These are phyloP conservation scores for Geranium incanum DNA, from an alignment of 441 rosid species.

Conservation along the genomic window DNA sequence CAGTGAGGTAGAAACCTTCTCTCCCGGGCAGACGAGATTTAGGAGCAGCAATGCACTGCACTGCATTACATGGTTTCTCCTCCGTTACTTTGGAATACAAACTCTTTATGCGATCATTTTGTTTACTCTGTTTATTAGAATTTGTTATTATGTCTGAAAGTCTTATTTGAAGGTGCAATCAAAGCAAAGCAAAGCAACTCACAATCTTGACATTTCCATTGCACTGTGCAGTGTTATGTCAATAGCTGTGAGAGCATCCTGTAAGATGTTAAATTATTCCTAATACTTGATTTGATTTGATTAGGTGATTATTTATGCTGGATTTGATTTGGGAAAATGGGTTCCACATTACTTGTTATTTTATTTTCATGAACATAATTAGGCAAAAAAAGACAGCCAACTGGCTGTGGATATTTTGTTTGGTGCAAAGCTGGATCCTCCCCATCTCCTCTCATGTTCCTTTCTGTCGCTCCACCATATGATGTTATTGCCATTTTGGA, in stretches of 20 bases:
- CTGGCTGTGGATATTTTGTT: background rate
- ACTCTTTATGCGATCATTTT: background rate
- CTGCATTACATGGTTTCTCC: background rate
- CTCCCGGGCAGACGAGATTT: background rate
- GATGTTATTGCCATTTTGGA: background rate
- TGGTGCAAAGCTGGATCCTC: background rate
- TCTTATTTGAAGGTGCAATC: too few relatives aligned
- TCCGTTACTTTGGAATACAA: background rate
- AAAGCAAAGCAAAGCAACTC: too few relatives aligned
- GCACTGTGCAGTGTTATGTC: too few relatives aligned
- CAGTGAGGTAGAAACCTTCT: conserved; percentile 31
- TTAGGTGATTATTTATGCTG: too few relatives aligned
- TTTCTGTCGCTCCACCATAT: background rate
- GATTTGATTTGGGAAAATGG: too few relatives aligned
- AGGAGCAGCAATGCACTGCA: background rate
- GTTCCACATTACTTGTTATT: too few relatives aligned
- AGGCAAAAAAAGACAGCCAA: background rate
- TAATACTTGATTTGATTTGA: too few relatives aligned
- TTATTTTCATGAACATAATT: too few relatives aligned
- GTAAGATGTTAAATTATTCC: background rate
- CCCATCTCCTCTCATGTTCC: background rate
- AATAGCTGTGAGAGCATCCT: too few relatives aligned
- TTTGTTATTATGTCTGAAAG: background rate
- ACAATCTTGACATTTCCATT: too few relatives aligned
- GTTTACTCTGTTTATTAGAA: too few relatives aligned